A percentile compares a stretch with the other conserved stretches of the same genome.
Evolutionary conservation across 257 asterid species (phyloP).

Genomic region (Solanum bulbocastanum): DNA sequence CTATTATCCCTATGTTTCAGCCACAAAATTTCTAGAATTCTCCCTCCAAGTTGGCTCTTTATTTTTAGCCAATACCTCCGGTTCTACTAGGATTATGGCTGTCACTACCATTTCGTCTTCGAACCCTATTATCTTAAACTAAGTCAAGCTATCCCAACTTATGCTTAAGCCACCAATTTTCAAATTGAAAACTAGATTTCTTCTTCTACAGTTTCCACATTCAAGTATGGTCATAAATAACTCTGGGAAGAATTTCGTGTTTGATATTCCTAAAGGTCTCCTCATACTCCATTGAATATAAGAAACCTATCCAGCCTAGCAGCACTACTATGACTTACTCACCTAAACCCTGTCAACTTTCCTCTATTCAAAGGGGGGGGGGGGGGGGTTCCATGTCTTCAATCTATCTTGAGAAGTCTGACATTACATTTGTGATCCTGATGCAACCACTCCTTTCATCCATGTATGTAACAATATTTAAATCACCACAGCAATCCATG

Average conservation of each 20-base stretch:
- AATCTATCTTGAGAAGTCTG: neutral
- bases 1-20: neutral
- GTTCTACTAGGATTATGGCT: neutral
- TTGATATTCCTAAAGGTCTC: neutral
- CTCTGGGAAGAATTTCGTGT: neutral
- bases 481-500: neutral
- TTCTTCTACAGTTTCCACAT: neutral
- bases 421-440: neutral
- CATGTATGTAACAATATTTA: too few relatives aligned
- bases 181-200: neutral
- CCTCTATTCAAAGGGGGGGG: neutral
- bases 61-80: neutral
- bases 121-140: too few relatives aligned
- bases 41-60: neutral
- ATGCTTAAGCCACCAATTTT: neutral
- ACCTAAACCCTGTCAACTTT: neutral
- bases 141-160: neutral
- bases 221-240: neutral
- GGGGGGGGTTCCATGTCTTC: neutral
- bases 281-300: neutral
- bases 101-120: neutral
- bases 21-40: too few relatives aligned
- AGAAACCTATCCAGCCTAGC: neutral
- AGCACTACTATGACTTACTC: neutral
- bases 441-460: neutral